phyloP scores from a whole-genome alignment of 192 early-diverging fungal species.

The Backusella parvicylindrica region DNA sequence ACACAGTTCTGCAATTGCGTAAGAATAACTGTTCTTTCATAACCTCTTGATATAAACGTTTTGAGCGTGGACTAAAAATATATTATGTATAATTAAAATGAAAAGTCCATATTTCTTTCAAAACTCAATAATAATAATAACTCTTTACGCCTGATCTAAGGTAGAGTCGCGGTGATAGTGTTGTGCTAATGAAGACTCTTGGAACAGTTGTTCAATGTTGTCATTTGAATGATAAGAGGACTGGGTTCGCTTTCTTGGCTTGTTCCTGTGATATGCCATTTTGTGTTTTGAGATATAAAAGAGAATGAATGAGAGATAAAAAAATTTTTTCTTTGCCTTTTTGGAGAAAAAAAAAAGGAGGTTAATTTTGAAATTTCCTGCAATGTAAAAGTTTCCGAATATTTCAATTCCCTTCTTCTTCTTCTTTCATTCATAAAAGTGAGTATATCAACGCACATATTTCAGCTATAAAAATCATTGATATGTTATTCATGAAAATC shows the following conservation, averaged over 20 bases:
- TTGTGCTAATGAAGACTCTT: background rate
- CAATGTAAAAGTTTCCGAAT: slow-evolving; percentile 1
- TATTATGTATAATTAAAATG: too few species aligned
- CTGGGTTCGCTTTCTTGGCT: background rate
- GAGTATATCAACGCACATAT: background rate
- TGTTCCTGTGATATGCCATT: background rate
- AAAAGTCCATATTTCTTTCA: too few species aligned
- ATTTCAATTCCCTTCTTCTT: background rate
- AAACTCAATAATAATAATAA: too few species aligned
- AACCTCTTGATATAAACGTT: background rate
- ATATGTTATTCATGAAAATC: background rate
- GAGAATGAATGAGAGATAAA: background rate
- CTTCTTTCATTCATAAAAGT: background rate
- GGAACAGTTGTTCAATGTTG: background rate
- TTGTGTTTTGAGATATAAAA: background rate
- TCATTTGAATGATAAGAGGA: background rate
- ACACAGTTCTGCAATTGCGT: background rate
- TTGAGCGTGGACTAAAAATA: slow-evolving; percentile 1
- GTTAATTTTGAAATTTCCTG: background rate
- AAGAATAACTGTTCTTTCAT: background rate
- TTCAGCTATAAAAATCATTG: background rate
- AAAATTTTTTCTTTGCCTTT: background rate
- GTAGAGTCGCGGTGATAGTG: background rate
- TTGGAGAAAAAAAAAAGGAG: background rate
- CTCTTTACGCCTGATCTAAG: background rate